phyloP scores from a whole-genome alignment of 768 basidiomycete genomes.

The Paxillus rubicundulus region DNA sequence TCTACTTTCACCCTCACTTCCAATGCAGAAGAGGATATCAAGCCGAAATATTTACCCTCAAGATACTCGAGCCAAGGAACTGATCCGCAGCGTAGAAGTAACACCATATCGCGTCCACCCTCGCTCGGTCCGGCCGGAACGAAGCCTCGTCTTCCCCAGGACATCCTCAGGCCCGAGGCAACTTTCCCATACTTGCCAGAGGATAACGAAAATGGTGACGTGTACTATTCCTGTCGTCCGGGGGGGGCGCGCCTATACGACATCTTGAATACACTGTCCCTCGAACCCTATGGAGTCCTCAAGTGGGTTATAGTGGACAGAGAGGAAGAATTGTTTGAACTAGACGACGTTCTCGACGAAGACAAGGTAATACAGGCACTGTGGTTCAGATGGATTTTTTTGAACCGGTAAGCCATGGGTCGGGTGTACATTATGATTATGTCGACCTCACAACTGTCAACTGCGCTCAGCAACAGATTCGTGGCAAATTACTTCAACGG shows the following conservation, averaged over 20 bases:
- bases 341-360: conserved; percentile 68
- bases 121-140: conserved; percentile 24
- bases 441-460: background rate
- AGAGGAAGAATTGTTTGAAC: conserved; percentile 75
- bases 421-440: background rate
- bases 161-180: conserved; percentile 52
- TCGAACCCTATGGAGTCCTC: conserved; percentile 62
- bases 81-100: conserved; percentile 2
- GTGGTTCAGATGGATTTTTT: conserved; percentile 73
- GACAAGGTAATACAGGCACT: conserved; percentile 78
- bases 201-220: conserved; percentile 46
- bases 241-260: conserved; percentile 66
- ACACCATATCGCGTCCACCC: conserved; percentile 4
- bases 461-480: conserved; percentile 46
- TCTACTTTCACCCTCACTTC: conserved; percentile 2
- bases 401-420: conserved; percentile 49
- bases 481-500: conserved; percentile 55
- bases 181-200: conserved; percentile 48
- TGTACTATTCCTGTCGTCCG: conserved; percentile 62
- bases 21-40: conserved; percentile 20
- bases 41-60: conserved; percentile 16
- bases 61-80: background rate
- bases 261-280: conserved; percentile 54
- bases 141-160: conserved; percentile 40
- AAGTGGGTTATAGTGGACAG: conserved; percentile 68